Evolutionary conservation across 805 yeast species (phyloP).

Genomic region (Ogataea ganodermae): DNA sequence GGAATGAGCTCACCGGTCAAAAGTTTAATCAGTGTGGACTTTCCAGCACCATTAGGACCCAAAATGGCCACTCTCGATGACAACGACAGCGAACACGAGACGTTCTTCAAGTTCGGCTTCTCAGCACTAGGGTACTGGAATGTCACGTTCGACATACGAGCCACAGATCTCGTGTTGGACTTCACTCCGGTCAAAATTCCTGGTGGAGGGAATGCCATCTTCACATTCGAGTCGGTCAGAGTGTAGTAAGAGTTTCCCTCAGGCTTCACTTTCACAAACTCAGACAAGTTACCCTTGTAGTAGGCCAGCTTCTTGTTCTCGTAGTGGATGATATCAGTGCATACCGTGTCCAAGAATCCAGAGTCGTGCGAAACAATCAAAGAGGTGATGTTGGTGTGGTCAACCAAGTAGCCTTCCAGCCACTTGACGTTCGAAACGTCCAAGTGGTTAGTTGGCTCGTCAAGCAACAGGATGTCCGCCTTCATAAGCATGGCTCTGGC

Average conservation of each 20-base stretch:
- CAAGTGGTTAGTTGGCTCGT: constrained; percentile 98
- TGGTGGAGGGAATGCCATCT: constrained; percentile 98
- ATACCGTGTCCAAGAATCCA: constrained; percentile 91
- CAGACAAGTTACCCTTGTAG: constrained; percentile 94
- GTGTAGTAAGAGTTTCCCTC: constrained; percentile 97
- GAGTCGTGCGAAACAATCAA: constrained; percentile 97
- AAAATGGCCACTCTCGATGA: constrained; percentile 96
- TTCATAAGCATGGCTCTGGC: constrained; percentile 99
- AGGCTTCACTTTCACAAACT: constrained; percentile 87
- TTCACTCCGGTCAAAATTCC: constrained; percentile 97
- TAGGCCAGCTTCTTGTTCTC: constrained; percentile 93
- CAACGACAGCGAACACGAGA: constrained; percentile 86
- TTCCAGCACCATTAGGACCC: constrained; percentile 99
- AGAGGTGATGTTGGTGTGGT: constrained; percentile 86
- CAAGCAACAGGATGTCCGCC: constrained; percentile 91
- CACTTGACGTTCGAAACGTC: constrained; percentile 93
- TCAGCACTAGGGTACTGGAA: constrained; percentile 88
- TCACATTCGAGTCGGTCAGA: constrained; percentile 85
- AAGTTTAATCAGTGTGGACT: constrained; percentile 90
- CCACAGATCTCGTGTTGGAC: constrained; percentile 89
- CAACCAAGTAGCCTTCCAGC: constrained; percentile 84
- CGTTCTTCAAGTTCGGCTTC: constrained; percentile 76
- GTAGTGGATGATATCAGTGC: constrained; percentile 95
- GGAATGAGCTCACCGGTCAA: constrained; percentile 92
- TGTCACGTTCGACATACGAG: constrained; percentile 71